Evolutionary conservation across 371 early-diverging fungal genomes (phyloP), one percentile per base, ranked within the genome.

Genomic region (Cokeromyces recurvatus): DNA sequence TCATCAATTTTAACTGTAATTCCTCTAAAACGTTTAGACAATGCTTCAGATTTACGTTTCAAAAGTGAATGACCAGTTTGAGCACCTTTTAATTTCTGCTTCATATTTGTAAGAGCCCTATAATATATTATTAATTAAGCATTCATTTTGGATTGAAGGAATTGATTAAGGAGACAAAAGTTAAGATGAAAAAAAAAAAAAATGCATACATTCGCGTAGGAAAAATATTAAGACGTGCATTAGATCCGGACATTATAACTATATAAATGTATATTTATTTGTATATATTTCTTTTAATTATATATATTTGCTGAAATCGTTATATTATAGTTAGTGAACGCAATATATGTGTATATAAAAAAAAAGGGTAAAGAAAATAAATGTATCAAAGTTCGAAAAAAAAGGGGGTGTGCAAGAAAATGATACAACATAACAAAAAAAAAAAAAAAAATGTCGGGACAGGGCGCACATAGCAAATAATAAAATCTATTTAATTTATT

Each of bases 51-150:
- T 68, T 98, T 98, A 49, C 97, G 81, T 74, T 97, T 98, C 44
- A 98, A 76, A 43, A 99, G 87, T 15, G 90, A 91, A 69, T 99
- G 97, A 21, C 99, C 99, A 7, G 94, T 99, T 62, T 97, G 92
- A 15, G 99, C 99, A 12, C 97, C 98, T 76, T 98, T 98, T 29
- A 98, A 78, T 55, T 94, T 89, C 23, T 81, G 75, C 81, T 98
- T 97, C 85, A 98, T 94, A 59, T 81, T 82, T 37, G 91, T 91
- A 45, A 94, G 68, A 37, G 94, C 93, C 97, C 92, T 93, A 61
- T 32, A 16, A 25, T 20, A 12, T 20, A 25, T 1, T 1, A 25
- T 22, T 38, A 17, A 51, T 8, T 1, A 36, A 24, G 9, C 20
- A 38, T 10, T 10, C 9, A 34, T 15, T 24, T 27, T 2, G 14